Conservation (phyloP, 2,329 filamentous ascomycete genomes). For the Aspergillus clavatus region DNA sequence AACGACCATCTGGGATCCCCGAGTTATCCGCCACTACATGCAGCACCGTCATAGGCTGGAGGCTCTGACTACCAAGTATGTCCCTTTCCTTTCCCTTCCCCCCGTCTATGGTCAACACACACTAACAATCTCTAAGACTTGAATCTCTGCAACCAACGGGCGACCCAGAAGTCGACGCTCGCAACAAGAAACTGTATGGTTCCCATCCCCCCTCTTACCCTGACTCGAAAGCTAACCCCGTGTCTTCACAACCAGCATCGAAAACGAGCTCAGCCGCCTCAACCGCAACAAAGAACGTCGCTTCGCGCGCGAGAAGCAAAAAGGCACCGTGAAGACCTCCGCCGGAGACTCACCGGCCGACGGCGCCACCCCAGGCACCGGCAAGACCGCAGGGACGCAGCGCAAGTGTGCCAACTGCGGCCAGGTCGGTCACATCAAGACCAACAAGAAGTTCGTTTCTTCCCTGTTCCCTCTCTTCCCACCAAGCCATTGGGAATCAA, state of each 20-base stretch:
- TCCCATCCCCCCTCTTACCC: background rate
- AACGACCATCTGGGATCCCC: conserved; percentile 67
- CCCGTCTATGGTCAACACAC: background rate
- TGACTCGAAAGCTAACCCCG: conserved; percentile 12
- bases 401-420: conserved; percentile 98
- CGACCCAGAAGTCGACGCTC: conserved; percentile 61
- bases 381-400: conserved; percentile 62
- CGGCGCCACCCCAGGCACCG: conserved; percentile 43
- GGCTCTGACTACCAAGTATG: conserved; percentile 68
- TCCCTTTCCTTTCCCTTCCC: conserved; percentile 25
- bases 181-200: conserved; percentile 54
- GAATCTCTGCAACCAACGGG: conserved; percentile 61
- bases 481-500: background rate
- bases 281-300: conserved; percentile 88
- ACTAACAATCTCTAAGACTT: conserved; percentile 40
- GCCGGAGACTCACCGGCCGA: conserved; percentile 43
- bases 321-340: conserved; percentile 52
- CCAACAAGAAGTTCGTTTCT: conserved; percentile 80
- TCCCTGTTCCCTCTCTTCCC: conserved; percentile 4
- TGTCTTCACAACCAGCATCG: conserved; percentile 48
- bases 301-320: conserved; percentile 85
- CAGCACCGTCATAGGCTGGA: conserved; percentile 69
- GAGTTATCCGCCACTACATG: conserved; percentile 84
- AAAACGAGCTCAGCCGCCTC: conserved; percentile 74
- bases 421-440: conserved; percentile 95